A percentile compares a stretch with the other conserved stretches of the same genome.
These are phyloP conservation scores for Phanerochaete sordida DNA, from an alignment of 768 basidiomycete genomes.

Conservation along the genomic window DNA sequence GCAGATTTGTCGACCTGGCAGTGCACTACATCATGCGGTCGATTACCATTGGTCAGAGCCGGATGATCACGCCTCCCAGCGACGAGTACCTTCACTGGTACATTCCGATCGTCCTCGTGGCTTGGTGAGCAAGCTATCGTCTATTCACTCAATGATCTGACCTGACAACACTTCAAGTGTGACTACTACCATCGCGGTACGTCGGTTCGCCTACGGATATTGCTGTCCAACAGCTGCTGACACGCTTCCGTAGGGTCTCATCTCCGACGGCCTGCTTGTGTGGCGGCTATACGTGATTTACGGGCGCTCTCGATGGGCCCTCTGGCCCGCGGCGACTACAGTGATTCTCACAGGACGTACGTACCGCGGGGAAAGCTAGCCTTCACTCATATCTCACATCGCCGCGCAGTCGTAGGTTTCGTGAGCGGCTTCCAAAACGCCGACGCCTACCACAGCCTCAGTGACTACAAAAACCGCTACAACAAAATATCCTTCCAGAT, in stretches of 20 bases:
- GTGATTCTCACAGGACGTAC: constrained; percentile 16
- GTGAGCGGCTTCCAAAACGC: background rate
- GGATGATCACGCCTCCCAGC: constrained; percentile 5
- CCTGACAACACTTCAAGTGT: background rate
- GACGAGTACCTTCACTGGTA: constrained; percentile 14
- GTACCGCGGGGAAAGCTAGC: background rate
- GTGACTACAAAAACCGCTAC: background rate
- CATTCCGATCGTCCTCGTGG: constrained; percentile 16
- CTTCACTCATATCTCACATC: background rate
- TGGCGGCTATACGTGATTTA: constrained; percentile 24
- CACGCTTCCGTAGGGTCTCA: constrained; percentile 11
- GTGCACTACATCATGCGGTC: constrained; percentile 17
- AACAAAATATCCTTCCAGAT: constrained; percentile 14
- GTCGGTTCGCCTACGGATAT: background rate
- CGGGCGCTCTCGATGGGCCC: constrained; percentile 13
- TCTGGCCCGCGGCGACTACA: constrained; percentile 12
- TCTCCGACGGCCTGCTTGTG: constrained; percentile 21
- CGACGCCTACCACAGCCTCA: background rate
- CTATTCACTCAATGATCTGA: background rate
- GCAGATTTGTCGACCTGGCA: constrained; percentile 18
- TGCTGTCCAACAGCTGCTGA: background rate
- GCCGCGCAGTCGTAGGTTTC: constrained; percentile 3
- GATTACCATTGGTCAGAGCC: constrained; percentile 14
- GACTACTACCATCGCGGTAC: background rate
- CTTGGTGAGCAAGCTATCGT: background rate